Evolutionary conservation across 352 stramenopile species (phyloP).

Genomic region (Globisporangium paddicum): DNA sequence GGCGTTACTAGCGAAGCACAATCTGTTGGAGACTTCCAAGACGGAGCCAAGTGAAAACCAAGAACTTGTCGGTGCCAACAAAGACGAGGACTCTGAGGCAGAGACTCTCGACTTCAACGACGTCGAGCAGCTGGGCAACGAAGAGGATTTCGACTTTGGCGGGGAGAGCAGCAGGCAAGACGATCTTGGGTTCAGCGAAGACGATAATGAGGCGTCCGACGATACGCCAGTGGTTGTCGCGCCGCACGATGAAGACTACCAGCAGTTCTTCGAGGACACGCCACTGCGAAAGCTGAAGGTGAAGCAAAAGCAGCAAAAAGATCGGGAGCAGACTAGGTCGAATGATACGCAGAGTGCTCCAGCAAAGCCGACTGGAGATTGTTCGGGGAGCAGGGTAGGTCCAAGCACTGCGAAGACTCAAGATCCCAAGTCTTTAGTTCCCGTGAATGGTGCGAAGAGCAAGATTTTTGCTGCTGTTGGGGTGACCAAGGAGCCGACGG

Average conservation of each 20-base stretch:
- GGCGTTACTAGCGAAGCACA: slow-evolving; percentile 1
- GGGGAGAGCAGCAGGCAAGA: slow-evolving; percentile 4
- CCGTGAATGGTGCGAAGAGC: slow-evolving; percentile 2
- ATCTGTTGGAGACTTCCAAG: not conserved
- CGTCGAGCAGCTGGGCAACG: slow-evolving; percentile 2
- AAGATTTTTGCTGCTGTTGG: not conserved
- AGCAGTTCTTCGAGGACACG: slow-evolving; percentile 14
- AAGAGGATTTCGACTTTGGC: slow-evolving; percentile 5
- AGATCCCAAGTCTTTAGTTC: not conserved
- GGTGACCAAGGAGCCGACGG: slow-evolving; percentile 8
- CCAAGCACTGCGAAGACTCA: not conserved
- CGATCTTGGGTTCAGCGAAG: slow-evolving; percentile 19
- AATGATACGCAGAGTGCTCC: not conserved
- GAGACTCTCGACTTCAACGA: slow-evolving; percentile 12
- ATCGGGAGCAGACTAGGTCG: not conserved
- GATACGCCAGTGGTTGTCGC: not conserved
- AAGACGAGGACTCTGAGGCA: slow-evolving; percentile 8
- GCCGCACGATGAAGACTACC: slow-evolving; percentile 12
- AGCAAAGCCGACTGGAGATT: not conserved
- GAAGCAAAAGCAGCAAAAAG: slow-evolving; percentile 10
- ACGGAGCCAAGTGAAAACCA: not conserved
- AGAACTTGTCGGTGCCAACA: not conserved
- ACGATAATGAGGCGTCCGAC: slow-evolving; percentile 31
- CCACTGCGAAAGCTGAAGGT: slow-evolving; percentile 11
- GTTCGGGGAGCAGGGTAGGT: not conserved